Base-by-base conservation (phyloP, 2,329 filamentous ascomycete species). In the Penicillium sp. region DNA sequence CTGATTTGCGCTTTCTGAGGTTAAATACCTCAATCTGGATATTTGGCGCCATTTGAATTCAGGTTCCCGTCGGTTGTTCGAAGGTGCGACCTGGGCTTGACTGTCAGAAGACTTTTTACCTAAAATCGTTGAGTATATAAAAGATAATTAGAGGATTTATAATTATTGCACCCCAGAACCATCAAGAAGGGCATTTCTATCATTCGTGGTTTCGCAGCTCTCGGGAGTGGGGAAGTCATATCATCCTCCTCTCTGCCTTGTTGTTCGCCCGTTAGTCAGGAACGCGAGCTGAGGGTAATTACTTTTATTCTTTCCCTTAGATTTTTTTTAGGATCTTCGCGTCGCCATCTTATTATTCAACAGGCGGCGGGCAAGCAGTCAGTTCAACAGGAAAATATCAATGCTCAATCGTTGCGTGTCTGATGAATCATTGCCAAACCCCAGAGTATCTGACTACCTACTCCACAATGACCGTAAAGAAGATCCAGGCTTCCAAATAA, bases 231-330 rank as follows among this genome's bases (percentile, higher is more conserved):
- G 63, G 65, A 54, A 56, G 57, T 61, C 58, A 59, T 64, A 62
- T 67, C 65, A 65, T 61, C 41, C 54, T 47, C 54, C 23, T 53
- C 51, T 48, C 54, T 60, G 58, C 52, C 55, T 55, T 54, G 61
- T 53, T 54, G 53, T 62, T 64, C 59, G 51, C 48, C 52, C 52
- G 61, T 67, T 67, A 67, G 65, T 63, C 65, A 67, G 65, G 65
- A 66, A 67, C 64, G 54, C 8, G 31, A 61, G 59, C 38, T 58
- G 56, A 62, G 41, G 57, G 57, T 63, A 50, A 58, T 61, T 60
- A 56, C 56, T 45, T 26, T 47, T 29, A 13, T 30, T 35, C 35
- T 26, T 47, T 4, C 17, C n/a, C n/a, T n/a, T 47, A 21, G 35
- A 31, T 44, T 53, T 31, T 45, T 21, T 41, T 56, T 51, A 17